Evolutionary conservation across 352 stramenopile genomes (phyloP).

Genomic region (Blastocystis sp.): DNA sequence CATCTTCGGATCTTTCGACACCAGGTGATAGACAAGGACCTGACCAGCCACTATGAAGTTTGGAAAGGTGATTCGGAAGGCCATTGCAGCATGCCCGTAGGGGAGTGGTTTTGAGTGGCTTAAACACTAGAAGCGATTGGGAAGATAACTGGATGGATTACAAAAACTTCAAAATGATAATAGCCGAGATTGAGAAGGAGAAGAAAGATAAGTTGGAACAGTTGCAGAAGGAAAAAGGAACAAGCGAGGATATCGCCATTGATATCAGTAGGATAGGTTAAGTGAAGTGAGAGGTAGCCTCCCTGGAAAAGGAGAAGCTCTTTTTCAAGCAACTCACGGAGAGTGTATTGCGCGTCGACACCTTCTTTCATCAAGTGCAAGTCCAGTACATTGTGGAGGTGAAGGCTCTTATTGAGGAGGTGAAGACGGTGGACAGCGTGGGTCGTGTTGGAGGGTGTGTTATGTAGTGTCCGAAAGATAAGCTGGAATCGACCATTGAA

Average conservation of each 20-base stretch:
- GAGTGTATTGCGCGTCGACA: constrained; percentile 39
- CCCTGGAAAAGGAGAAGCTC: constrained; percentile 48
- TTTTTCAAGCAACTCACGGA: constrained; percentile 53
- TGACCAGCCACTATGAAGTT: constrained; percentile 42
- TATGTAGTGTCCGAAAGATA: constrained; percentile 36
- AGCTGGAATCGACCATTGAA: constrained; percentile 19
- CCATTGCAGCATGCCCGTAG: constrained; percentile 43
- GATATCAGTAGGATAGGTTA: constrained; percentile 27
- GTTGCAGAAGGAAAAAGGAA: neutral
- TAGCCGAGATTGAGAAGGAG: constrained; percentile 51
- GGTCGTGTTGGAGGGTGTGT: neutral
- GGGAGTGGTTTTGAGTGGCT: neutral
- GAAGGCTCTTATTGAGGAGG: constrained; percentile 39
- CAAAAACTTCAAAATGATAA: constrained; percentile 55
- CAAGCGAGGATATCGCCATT: neutral
- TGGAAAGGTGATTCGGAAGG: constrained; percentile 49
- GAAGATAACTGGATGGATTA: constrained; percentile 54
- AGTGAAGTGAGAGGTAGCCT: neutral
- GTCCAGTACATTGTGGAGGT: constrained; percentile 46
- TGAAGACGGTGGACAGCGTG: constrained; percentile 34
- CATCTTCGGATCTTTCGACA: neutral
- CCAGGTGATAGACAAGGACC: neutral
- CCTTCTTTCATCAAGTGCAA: constrained; percentile 54
- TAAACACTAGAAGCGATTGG: constrained; percentile 33
- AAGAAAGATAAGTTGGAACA: constrained; percentile 47